Conservation (phyloP, 331 rosid species). For the Stylosanthes scabra region DNA sequence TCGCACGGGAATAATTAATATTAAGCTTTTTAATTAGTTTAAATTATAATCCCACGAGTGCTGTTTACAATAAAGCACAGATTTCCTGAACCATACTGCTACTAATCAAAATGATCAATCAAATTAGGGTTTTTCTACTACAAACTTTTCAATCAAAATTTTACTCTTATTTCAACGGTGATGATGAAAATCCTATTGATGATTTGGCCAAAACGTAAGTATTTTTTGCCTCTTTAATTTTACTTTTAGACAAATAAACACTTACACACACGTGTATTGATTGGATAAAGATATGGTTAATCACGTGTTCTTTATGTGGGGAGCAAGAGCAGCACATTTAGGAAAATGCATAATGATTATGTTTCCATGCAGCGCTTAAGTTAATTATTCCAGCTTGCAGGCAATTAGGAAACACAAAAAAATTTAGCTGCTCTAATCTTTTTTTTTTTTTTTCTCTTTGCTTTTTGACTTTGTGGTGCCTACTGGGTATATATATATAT, state of each 20-base stretch:
- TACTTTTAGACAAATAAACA: slow-evolving; percentile 1
- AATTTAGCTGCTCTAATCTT: slow-evolving; percentile 22
- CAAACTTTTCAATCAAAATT: no score
- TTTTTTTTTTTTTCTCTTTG: not conserved
- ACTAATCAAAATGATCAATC: no score
- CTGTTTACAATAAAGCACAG: slow-evolving; percentile 39
- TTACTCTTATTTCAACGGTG: no score
- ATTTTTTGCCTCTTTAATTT: not conserved
- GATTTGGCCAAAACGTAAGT: not conserved
- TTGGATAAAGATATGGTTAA: slow-evolving; percentile 5
- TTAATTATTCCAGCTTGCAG: slow-evolving; percentile 60
- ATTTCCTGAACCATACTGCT: no score
- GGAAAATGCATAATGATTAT: slow-evolving; percentile 26
- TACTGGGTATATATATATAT: slow-evolving; percentile 8
- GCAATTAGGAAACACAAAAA: slow-evolving; percentile 60
- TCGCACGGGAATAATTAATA: not conserved
- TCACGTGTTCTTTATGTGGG: not conserved
- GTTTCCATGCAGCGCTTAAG: slow-evolving; percentile 26
- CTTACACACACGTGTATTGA: not conserved
- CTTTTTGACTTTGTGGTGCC: slow-evolving; percentile 28
- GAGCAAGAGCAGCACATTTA: slow-evolving; percentile 3
- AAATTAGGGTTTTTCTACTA: no score
- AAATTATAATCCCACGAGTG: slow-evolving; percentile 37
- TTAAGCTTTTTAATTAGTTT: slow-evolving; percentile 7
- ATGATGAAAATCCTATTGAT: no score